Evolutionary conservation across 352 stramenopile genomes (phyloP).

Genomic region (Pythium chondricola): DNA sequence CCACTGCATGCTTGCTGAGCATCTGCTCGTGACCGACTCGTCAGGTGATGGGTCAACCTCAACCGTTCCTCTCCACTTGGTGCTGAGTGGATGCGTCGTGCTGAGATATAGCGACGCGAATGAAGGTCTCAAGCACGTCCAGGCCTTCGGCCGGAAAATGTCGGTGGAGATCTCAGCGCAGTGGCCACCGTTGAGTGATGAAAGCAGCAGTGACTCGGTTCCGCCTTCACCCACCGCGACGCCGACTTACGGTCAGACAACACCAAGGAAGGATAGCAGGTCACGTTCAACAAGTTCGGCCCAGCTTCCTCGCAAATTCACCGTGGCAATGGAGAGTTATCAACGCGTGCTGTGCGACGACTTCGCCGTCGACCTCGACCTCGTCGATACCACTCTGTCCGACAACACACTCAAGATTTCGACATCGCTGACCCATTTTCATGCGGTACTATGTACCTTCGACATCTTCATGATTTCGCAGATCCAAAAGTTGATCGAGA

Average conservation of each 20-base stretch:
- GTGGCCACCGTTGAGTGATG: slow-evolving; percentile 39
- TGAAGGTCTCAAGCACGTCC: slow-evolving; percentile 34
- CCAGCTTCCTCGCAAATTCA: not conserved
- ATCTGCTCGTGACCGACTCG: not conserved
- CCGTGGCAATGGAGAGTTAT: slow-evolving; percentile 21
- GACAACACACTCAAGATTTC: slow-evolving; percentile 46
- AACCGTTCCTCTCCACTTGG: slow-evolving; percentile 31
- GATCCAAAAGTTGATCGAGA: slow-evolving; percentile 15
- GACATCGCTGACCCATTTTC: slow-evolving; percentile 58
- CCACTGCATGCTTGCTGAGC: slow-evolving; percentile 49
- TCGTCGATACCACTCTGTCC: slow-evolving; percentile 37
- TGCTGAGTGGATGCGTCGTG: slow-evolving; percentile 55
- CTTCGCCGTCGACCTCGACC: slow-evolving; percentile 62
- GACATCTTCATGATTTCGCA: slow-evolving; percentile 41
- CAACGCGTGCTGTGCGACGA: slow-evolving; percentile 63
- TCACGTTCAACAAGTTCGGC: too few species aligned
- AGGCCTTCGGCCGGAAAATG: slow-evolving; percentile 70
- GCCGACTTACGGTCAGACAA: slow-evolving; percentile 22
- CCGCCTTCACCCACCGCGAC: slow-evolving; percentile 17
- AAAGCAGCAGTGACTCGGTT: not conserved
- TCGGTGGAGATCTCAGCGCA: slow-evolving; percentile 46
- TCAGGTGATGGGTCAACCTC: not conserved
- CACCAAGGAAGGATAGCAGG: too few species aligned
- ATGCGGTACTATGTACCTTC: slow-evolving; percentile 55
- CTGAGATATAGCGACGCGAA: slow-evolving; percentile 42